Conservation (phyloP, 1,284 basidiomycete genomes). For the Fomes fomentarius region DNA sequence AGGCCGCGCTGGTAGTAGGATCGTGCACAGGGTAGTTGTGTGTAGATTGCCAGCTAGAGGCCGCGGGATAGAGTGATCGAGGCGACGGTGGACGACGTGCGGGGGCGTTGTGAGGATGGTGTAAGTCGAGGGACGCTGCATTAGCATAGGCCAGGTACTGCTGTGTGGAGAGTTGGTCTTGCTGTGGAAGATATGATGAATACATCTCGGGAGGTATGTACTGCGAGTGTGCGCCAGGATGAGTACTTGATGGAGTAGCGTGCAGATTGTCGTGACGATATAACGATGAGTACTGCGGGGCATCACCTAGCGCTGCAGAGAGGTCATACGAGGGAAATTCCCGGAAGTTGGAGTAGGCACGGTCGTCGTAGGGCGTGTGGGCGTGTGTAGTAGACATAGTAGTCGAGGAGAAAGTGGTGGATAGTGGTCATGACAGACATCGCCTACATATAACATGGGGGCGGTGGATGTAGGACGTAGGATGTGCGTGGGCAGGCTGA, state of each 20-base stretch:
- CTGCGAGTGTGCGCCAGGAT: slow-evolving; percentile 1
- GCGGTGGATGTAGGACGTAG: slow-evolving; percentile 11
- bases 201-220: slow-evolving; percentile 3
- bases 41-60: slow-evolving; percentile 4
- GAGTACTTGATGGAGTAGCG: neutral
- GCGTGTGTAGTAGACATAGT: slow-evolving; percentile 17
- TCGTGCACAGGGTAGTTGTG: too few species aligned
- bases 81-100: slow-evolving; percentile 2
- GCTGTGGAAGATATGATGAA: slow-evolving; percentile 9
- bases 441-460: slow-evolving; percentile 15
- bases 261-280: slow-evolving; percentile 9
- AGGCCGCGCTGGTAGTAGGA: slow-evolving; percentile 8
- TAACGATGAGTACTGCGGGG: slow-evolving; percentile 1
- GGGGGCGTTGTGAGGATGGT: neutral
- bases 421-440: neutral
- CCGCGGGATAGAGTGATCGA: slow-evolving; percentile 6
- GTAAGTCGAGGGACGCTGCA: neutral
- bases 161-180: neutral
- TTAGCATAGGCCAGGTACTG: neutral
- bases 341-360: slow-evolving; percentile 4
- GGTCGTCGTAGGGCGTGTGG: slow-evolving; percentile 18
- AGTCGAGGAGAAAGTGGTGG: neutral
- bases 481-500: slow-evolving; percentile 11
- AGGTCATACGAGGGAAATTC: slow-evolving; percentile 10
- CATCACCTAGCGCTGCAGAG: slow-evolving; percentile 4